Evolutionary conservation across 1,139 yeast species (phyloP).

Genomic region (Yamadazyma pseudoaaseri): DNA sequence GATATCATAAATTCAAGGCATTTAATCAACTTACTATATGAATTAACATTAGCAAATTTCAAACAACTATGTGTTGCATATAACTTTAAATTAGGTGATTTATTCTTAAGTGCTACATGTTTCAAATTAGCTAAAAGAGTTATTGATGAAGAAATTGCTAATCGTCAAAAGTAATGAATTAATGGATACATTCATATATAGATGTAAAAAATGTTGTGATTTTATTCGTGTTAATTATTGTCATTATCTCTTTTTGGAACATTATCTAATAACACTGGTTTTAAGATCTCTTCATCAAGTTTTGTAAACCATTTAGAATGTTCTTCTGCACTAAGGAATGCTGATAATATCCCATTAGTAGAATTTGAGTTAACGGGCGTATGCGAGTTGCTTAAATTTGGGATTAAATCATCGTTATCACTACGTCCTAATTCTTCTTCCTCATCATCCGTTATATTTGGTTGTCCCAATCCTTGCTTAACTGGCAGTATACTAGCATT

Average conservation of each 20-base stretch:
- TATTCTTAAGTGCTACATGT: conserved; percentile 59
- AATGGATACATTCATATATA: too few species aligned
- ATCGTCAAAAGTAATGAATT: conserved; percentile 27
- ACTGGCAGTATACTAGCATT: conserved; percentile 20
- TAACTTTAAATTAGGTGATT: conserved; percentile 61
- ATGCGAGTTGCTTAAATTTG: conserved; percentile 1
- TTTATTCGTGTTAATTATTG: conserved; percentile 1
- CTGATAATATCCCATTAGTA: conserved; percentile 35
- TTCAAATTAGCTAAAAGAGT: conserved; percentile 72
- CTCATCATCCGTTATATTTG: conserved; percentile 15
- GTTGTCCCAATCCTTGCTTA: conserved; percentile 4
- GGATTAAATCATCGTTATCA: conserved; percentile 39
- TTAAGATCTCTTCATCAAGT: conserved; percentile 92
- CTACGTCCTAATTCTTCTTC: conserved; percentile 33
- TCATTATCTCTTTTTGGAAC: conserved; percentile 21
- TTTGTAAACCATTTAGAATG: conserved; percentile 90
- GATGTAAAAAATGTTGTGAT: conserved; percentile 2
- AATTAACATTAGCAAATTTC: conserved; percentile 61
- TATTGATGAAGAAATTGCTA: conserved; percentile 60
- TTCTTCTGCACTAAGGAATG: conserved; percentile 61
- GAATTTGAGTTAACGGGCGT: conserved; percentile 4
- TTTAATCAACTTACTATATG: conserved; percentile 56
- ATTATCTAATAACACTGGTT: conserved; percentile 85
- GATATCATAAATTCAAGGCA: conserved; percentile 28
- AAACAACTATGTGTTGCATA: conserved; percentile 62